These are phyloP conservation scores for Steccherinum ochraceum DNA, from an alignment of 768 basidiomycete species.

Conservation along the genomic window DNA sequence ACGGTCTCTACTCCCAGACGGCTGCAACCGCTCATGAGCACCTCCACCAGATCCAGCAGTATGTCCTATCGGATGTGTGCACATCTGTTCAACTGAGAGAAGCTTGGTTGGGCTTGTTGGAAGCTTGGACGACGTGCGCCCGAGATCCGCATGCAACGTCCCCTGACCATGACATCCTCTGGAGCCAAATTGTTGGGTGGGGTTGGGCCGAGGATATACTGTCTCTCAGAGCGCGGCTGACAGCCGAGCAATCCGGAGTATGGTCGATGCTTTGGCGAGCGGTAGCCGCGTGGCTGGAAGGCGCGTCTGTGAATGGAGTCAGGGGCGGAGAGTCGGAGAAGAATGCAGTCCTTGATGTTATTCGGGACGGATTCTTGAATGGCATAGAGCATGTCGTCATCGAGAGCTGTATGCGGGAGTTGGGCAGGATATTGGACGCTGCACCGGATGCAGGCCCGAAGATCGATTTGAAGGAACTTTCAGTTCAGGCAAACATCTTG, in stretches of 20 bases:
- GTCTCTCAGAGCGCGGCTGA: constrained; percentile 30
- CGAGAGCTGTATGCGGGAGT: constrained; percentile 11
- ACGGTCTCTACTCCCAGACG: constrained; percentile 71
- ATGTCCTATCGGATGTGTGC: constrained; percentile 34
- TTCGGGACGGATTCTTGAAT: constrained; percentile 36
- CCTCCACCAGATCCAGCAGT: constrained; percentile 45
- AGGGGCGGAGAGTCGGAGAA: constrained; percentile 64
- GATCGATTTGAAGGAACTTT: background rate
- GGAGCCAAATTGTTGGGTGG: constrained; percentile 83
- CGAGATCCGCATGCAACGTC: constrained; percentile 88
- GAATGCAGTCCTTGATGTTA: constrained; percentile 22
- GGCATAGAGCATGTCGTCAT: constrained; percentile 22
- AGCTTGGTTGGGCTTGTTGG: constrained; percentile 56
- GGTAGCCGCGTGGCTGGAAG: constrained; percentile 69
- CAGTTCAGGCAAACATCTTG: constrained; percentile 29
- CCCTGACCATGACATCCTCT: constrained; percentile 80
- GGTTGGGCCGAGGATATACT: constrained; percentile 61
- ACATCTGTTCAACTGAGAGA: constrained; percentile 29
- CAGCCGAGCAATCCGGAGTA: constrained; percentile 12
- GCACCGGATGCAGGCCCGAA: constrained; percentile 6
- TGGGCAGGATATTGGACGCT: constrained; percentile 12
- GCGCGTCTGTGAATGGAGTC: constrained; percentile 64
- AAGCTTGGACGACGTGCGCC: constrained; percentile 76
- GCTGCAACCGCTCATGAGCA: constrained; percentile 56
- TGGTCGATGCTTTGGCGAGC: constrained; percentile 43